A percentile compares a stretch with the other conserved stretches of the same genome.
phyloP scores from a whole-genome alignment of 352 stramenopile species.

The Phytopythium montanum region DNA sequence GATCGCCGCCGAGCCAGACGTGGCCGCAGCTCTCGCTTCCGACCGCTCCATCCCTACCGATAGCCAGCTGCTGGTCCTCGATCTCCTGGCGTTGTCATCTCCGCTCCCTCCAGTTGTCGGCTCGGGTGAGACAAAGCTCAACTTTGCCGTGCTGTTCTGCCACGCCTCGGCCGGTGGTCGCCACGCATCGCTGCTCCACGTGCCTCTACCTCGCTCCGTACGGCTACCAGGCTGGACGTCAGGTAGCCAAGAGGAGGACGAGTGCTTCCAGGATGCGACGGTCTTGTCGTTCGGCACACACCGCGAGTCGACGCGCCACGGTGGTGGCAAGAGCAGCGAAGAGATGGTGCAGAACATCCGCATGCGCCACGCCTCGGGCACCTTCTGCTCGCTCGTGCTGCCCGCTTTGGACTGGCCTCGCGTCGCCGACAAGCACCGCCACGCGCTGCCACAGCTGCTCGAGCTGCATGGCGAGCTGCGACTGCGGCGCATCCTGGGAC shows the following conservation, averaged over 20 bases:
- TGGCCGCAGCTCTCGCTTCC: slow-evolving; percentile 22
- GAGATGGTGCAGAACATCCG: slow-evolving; percentile 88
- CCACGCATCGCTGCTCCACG: slow-evolving; percentile 37
- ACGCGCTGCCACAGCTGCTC: slow-evolving; percentile 33
- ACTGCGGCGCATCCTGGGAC: slow-evolving; percentile 52
- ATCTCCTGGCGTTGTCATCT: slow-evolving; percentile 22
- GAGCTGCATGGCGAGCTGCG: slow-evolving; percentile 54
- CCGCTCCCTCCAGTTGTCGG: background rate
- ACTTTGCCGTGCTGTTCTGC: slow-evolving; percentile 60
- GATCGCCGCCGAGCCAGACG: slow-evolving; percentile 25
- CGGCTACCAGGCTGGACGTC: slow-evolving; percentile 12
- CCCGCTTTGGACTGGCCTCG: slow-evolving; percentile 43
- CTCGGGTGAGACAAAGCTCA: slow-evolving; percentile 17
- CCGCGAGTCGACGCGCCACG: slow-evolving; percentile 56
- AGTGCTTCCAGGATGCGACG: slow-evolving; percentile 63
- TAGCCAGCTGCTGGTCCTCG: slow-evolving; percentile 55
- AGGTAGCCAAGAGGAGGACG: slow-evolving; percentile 9
- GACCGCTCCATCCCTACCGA: slow-evolving; percentile 20
- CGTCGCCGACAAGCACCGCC: slow-evolving; percentile 34
- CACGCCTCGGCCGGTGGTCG: slow-evolving; percentile 19
- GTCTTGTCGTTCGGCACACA: slow-evolving; percentile 55
- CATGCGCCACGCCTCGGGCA: slow-evolving; percentile 77
- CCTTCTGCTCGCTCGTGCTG: slow-evolving; percentile 68
- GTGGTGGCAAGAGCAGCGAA: slow-evolving; percentile 68
- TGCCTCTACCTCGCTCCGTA: slow-evolving; percentile 46